Conservation (phyloP, 164 flowering plant genomes). For the Malania oleifera region DNA sequence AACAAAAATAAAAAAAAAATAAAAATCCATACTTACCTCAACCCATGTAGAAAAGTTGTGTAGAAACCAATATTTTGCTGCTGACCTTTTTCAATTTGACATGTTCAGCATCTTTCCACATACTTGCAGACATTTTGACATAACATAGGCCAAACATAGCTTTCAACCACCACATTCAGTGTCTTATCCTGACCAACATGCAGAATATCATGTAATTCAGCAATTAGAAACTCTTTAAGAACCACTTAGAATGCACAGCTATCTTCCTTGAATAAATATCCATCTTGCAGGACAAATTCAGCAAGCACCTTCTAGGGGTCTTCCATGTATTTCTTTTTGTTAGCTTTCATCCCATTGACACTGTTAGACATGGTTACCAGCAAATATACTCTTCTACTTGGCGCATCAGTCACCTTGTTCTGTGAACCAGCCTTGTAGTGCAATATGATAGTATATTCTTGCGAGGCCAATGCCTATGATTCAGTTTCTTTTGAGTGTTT, state of each 20-base stretch:
- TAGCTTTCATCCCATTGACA: background rate
- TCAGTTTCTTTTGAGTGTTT: too few relatives aligned
- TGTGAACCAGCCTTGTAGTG: background rate
- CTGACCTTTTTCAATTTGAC: conserved; percentile 1
- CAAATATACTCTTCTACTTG: too few relatives aligned
- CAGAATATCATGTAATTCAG: background rate
- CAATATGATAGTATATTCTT: background rate
- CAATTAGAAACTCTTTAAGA: too few relatives aligned
- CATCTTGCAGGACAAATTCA: too few relatives aligned
- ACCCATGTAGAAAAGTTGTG: conserved; percentile 2
- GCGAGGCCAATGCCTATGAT: background rate
- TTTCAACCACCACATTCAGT: background rate
- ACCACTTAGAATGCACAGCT: too few relatives aligned
- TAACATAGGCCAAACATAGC: conserved; percentile 9
- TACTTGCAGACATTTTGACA: background rate
- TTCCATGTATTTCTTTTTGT: too few relatives aligned
- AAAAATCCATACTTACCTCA: conserved; percentile 11
- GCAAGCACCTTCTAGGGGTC: background rate
- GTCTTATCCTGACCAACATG: background rate
- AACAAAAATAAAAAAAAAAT: too few relatives aligned
- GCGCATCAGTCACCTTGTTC: background rate
- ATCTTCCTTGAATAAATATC: too few relatives aligned
- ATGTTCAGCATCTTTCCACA: background rate
- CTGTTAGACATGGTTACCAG: background rate
- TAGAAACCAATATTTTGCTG: background rate